These are phyloP conservation scores for Phytophthora nicotianae DNA, from an alignment of 352 stramenopile genomes.

Conservation along the genomic window DNA sequence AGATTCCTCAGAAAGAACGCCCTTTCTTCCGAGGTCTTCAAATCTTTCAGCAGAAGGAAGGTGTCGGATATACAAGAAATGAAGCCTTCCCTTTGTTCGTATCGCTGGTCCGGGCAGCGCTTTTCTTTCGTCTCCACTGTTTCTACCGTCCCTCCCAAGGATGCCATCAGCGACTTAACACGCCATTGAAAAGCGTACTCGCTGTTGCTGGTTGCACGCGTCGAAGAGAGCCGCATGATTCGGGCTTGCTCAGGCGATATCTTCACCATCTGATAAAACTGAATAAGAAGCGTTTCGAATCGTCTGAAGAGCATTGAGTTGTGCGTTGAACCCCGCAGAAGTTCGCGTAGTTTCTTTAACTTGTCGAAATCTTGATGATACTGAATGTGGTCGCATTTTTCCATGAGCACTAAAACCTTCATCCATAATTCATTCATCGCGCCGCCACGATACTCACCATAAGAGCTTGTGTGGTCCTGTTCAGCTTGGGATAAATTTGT, in stretches of 20 bases:
- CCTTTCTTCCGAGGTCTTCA: not conserved
- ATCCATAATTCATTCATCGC: slow-evolving; percentile 1
- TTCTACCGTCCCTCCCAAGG: not conserved
- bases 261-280: slow-evolving; percentile 10
- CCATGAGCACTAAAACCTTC: not conserved
- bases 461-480: not conserved
- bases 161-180: not conserved
- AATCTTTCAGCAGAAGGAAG: slow-evolving; percentile 7
- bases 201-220: too few relatives aligned
- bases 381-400: slow-evolving; percentile 1
- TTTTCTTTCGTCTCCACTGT: not conserved
- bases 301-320: not conserved
- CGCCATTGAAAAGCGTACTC: slow-evolving; percentile 3
- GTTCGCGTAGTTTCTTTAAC: not conserved
- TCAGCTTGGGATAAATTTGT: not conserved
- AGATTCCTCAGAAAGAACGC: too few relatives aligned
- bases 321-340: not conserved
- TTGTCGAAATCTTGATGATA: not conserved
- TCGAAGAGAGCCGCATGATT: too few relatives aligned
- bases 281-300: slow-evolving; percentile 4
- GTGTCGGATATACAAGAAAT: not conserved
- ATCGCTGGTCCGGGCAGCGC: slow-evolving; percentile 2
- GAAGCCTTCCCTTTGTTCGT: not conserved
- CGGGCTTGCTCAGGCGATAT: not conserved
- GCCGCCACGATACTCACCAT: not conserved